Percentiles rank a stretch among this genome's conserved stretches.
phyloP scores from a whole-genome alignment of 129 eudicot genomes.

The Pulicaria dysenterica region DNA sequence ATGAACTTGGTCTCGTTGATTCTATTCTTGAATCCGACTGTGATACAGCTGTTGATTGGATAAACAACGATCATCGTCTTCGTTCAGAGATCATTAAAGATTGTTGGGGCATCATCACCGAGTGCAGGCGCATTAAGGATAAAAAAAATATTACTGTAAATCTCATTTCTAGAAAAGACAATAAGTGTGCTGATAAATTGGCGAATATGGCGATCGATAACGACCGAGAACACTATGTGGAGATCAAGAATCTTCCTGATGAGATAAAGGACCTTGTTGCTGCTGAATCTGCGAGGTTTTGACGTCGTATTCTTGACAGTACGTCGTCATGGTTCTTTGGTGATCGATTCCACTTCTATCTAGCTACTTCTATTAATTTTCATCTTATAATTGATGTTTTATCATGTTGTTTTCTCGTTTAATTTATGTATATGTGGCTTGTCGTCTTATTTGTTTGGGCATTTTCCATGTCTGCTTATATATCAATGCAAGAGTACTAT shows the following conservation, averaged over 20 bases:
- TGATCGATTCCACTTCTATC: too few species aligned
- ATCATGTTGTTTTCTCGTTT: too few species aligned
- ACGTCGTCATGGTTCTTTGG: too few species aligned
- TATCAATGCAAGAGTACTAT: too few species aligned
- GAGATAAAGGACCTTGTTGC: neutral
- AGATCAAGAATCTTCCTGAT: neutral
- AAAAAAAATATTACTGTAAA: neutral
- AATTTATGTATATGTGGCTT: too few species aligned
- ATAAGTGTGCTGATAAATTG: conserved; percentile 5
- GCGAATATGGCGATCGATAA: neutral
- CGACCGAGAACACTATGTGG: neutral
- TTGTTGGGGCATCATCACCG: neutral
- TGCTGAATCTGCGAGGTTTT: too few species aligned
- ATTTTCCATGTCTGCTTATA: too few species aligned
- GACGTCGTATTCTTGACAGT: too few species aligned
- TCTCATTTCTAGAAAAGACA: neutral
- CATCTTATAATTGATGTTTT: too few species aligned
- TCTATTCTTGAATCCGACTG: conserved; percentile 14
- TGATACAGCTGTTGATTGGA: neutral
- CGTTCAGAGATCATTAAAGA: neutral
- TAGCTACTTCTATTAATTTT: too few species aligned
- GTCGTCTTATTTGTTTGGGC: too few species aligned
- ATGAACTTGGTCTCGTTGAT: neutral
- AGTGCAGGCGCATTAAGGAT: neutral
- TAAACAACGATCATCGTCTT: neutral